phyloP scores from a whole-genome alignment of 1,139 yeast species.

The Lodderomyces parapsilosis region DNA sequence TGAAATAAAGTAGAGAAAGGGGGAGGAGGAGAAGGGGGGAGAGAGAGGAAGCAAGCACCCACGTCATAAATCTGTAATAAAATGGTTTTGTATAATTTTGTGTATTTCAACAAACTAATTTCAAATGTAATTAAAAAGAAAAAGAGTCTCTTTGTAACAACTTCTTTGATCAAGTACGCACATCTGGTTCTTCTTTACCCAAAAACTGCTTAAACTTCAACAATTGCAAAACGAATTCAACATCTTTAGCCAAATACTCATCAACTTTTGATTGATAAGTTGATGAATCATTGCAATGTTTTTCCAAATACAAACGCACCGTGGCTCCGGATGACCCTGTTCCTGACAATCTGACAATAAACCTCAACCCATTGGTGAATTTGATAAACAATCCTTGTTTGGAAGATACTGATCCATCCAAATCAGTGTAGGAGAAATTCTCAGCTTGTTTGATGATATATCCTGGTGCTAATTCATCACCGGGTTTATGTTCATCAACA shows the following conservation, averaged over 20 bases:
- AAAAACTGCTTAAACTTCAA: conserved; percentile 71
- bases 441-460: conserved; percentile 70
- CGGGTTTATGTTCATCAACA: conserved; percentile 38
- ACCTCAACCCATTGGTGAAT: conserved; percentile 78
- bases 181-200: conserved; percentile 88
- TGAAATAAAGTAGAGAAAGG: conserved; percentile 5
- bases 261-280: conserved; percentile 59
- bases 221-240: conserved; percentile 62
- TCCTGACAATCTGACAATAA: conserved; percentile 90
- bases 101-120: not conserved
- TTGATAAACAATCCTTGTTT: conserved; percentile 91
- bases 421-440: conserved; percentile 89
- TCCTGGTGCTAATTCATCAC: conserved; percentile 43
- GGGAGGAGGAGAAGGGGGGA: too few relatives aligned
- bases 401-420: conserved; percentile 88
- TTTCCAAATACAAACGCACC: conserved; percentile 87
- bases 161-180: conserved; percentile 54
- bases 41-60: too few relatives aligned
- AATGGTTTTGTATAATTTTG: conserved; percentile 1
- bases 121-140: too few relatives aligned
- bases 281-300: conserved; percentile 63
- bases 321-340: conserved; percentile 99
- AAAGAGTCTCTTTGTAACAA: not conserved
- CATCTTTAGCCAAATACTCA: conserved; percentile 63
- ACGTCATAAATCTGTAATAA: too few relatives aligned